These are phyloP conservation scores for Butyriboletus appendiculatus DNA, from an alignment of 1,284 basidiomycete species.

Conservation along the genomic window DNA sequence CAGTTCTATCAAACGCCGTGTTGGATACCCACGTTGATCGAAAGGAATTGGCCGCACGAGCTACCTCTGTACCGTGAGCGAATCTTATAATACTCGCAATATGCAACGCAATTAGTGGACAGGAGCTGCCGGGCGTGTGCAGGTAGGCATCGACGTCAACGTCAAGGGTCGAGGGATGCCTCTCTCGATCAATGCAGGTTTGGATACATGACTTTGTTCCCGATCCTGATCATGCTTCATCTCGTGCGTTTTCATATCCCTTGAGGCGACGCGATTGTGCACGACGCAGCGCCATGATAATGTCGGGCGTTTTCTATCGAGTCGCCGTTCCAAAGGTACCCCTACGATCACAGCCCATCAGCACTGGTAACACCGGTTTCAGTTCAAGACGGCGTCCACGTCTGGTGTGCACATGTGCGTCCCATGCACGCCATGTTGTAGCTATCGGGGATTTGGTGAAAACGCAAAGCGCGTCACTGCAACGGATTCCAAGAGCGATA, in stretches of 20 bases:
- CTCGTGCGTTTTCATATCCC: background rate
- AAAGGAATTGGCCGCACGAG: background rate
- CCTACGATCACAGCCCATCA: conserved; percentile 4
- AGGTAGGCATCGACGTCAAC: conserved; percentile 3
- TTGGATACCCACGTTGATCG: conserved; percentile 3
- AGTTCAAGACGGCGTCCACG: conserved; percentile 13
- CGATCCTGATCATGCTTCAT: conserved; percentile 3
- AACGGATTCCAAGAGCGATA: background rate
- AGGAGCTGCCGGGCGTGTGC: background rate
- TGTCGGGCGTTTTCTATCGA: conserved; percentile 8
- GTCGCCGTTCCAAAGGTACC: conserved; percentile 17
- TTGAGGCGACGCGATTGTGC: conserved; percentile 1
- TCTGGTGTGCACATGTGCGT: background rate
- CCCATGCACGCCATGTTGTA: background rate
- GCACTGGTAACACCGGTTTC: conserved; percentile 10
- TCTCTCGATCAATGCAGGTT: conserved; percentile 7
- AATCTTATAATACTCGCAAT: background rate
- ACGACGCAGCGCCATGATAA: conserved; percentile 3
- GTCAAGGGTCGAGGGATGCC: conserved; percentile 15
- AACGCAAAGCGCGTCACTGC: background rate
- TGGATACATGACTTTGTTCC: background rate
- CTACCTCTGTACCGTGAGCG: background rate
- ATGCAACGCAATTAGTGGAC: background rate
- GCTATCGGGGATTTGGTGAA: background rate
- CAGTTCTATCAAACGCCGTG: background rate